Evolutionary conservation across 495 filamentous ascomycete genomes (phyloP).

Genomic region (Penicillium steckii): DNA sequence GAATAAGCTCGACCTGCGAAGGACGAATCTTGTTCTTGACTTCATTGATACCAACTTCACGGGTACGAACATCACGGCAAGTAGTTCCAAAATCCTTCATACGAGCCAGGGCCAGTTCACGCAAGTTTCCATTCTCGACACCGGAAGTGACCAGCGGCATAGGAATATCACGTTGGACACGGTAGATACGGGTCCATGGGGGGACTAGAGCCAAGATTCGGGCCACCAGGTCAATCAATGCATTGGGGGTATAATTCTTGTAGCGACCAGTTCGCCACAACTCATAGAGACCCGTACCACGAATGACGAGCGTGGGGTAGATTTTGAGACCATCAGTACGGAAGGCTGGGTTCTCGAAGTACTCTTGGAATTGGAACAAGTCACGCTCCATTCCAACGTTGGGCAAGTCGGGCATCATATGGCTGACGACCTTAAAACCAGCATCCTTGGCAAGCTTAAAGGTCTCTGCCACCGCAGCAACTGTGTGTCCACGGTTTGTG

Average conservation of each 20-base stretch:
- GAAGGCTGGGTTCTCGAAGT: constrained; percentile 95
- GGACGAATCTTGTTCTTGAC: constrained; percentile 98
- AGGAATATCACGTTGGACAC: constrained; percentile 96
- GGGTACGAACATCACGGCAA: constrained; percentile 95
- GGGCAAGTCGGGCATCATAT: constrained; percentile 99
- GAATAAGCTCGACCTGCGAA: constrained; percentile 94
- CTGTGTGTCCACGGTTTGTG: constrained; percentile 95
- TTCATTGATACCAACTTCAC: constrained; percentile 97
- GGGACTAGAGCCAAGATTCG: constrained; percentile 92
- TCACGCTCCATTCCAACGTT: constrained; percentile 99
- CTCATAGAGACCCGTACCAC: constrained; percentile 95
- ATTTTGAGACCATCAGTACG: constrained; percentile 98
- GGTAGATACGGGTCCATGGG: constrained; percentile 98
- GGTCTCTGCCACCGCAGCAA: constrained; percentile 89
- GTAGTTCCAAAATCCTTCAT: constrained; percentile 99
- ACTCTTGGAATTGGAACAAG: constrained; percentile 93
- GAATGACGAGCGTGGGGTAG: constrained; percentile 96
- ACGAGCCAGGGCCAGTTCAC: constrained; percentile 84
- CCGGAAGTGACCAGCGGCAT: constrained; percentile 97
- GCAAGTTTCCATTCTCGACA: constrained; percentile 95
- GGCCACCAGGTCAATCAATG: constrained; percentile 90
- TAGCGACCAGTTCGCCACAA: constrained; percentile 95
- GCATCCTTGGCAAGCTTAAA: constrained; percentile 95
- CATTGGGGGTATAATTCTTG: constrained; percentile 98
- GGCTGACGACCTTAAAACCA: constrained; percentile 96